Percentiles rank a stretch among this genome's conserved stretches.
Conservation (phyloP, 2,329 filamentous ascomycete species). For the Penicillium polonicum region DNA sequence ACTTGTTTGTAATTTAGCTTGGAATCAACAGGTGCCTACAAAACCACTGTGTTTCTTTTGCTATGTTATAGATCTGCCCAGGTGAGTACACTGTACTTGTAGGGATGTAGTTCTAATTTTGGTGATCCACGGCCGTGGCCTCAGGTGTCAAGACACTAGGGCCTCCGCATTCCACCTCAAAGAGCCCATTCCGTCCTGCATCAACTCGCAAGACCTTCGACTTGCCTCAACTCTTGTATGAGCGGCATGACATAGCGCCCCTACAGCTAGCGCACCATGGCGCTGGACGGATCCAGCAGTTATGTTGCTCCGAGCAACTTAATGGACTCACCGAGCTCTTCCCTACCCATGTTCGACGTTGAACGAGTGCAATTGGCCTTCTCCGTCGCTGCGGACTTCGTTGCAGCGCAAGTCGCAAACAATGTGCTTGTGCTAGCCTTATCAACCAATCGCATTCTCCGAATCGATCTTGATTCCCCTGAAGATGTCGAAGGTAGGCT, state of each 20-base stretch:
- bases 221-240: constrained; percentile 16
- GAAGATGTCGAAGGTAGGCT: constrained; percentile 84
- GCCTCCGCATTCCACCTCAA: constrained; percentile 17
- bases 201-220: constrained; percentile 1
- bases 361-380: constrained; percentile 92
- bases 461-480: constrained; percentile 90
- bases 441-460: constrained; percentile 85
- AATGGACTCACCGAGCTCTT: constrained; percentile 56
- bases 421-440: constrained; percentile 92
- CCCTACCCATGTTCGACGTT: constrained; percentile 89
- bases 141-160: constrained; percentile 8
- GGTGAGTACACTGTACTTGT: background rate
- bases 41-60: background rate
- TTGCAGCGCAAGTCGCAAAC: constrained; percentile 93
- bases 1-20: background rate
- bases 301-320: constrained; percentile 67
- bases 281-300: constrained; percentile 68
- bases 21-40: background rate
- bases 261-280: constrained; percentile 55
- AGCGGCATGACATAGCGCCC: constrained; percentile 33
- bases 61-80: background rate
- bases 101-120: background rate
- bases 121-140: background rate
- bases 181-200: constrained; percentile 24
- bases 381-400: constrained; percentile 90